Percentiles rank a stretch among this genome's conserved stretches.
These are phyloP conservation scores for Nepenthes alata DNA, from an alignment of 179 eudicot genomes.

Conservation along the genomic window DNA sequence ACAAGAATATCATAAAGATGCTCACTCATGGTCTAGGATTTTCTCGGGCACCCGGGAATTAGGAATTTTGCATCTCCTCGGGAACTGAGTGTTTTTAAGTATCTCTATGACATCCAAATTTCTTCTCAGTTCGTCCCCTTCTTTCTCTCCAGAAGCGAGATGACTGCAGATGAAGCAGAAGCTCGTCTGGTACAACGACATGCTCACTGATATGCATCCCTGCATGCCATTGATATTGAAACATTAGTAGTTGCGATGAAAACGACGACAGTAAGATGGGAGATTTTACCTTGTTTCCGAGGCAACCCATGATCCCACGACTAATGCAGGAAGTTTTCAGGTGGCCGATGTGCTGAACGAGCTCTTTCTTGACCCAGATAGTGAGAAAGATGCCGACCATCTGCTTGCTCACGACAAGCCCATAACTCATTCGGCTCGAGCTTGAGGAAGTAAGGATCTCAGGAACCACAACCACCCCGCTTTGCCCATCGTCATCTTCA, in stretches of 20 bases:
- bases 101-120: conserved; percentile 63
- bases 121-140: conserved; percentile 75
- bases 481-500: conserved; percentile 36
- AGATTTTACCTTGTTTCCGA: conserved; percentile 55
- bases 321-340: conserved; percentile 42
- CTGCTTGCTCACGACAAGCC: conserved; percentile 58
- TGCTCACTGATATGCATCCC: conserved; percentile 79
- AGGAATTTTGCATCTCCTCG: conserved; percentile 36
- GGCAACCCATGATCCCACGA: conserved; percentile 70
- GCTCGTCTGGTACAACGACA: conserved; percentile 52
- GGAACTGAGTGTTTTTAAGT: conserved; percentile 48
- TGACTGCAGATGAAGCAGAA: conserved; percentile 81
- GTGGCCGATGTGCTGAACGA: conserved; percentile 45
- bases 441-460: conserved; percentile 16
- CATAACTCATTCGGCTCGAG: conserved; percentile 22
- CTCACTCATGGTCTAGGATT: conserved; percentile 74
- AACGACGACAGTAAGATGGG: neutral
- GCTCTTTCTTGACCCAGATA: conserved; percentile 57
- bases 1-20: conserved; percentile 4
- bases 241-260: neutral
- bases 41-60: conserved; percentile 38
- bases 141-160: conserved; percentile 81
- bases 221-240: conserved; percentile 14
- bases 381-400: conserved; percentile 76
- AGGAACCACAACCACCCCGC: conserved; percentile 11